These are phyloP conservation scores for Cymbopogon citratus DNA, from an alignment of 176 grass and related monocot genomes.

Conservation along the genomic window DNA sequence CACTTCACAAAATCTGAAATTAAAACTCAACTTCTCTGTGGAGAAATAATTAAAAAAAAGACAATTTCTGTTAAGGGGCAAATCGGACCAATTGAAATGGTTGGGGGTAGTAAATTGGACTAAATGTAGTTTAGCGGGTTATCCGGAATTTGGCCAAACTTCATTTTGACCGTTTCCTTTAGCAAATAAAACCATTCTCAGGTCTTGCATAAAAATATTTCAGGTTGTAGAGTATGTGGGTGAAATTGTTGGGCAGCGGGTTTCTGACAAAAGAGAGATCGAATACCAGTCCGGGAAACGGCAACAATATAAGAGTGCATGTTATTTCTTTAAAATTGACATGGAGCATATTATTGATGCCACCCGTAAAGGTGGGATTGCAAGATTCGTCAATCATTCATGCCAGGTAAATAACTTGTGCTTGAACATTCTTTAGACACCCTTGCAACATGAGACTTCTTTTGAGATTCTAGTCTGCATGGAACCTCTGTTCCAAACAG, in stretches of 20 bases:
- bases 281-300: constrained; percentile 82
- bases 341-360: constrained; percentile 93
- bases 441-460: neutral
- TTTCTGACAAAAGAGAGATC: constrained; percentile 81
- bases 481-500: neutral
- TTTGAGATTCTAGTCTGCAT: neutral
- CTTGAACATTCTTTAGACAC: neutral
- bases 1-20: neutral
- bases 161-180: neutral
- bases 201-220: constrained; percentile 16
- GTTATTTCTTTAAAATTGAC: constrained; percentile 93
- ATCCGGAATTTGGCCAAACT: neutral
- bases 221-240: constrained; percentile 97
- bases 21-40: neutral
- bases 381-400: constrained; percentile 94
- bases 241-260: constrained; percentile 67
- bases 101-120: neutral
- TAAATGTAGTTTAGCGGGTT: neutral
- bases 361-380: constrained; percentile 86
- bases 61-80: neutral
- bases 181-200: neutral
- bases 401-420: constrained; percentile 49
- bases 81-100: neutral
- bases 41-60: neutral
- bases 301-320: constrained; percentile 75